Conservation (phyloP, 805 yeast species). For the Naumovozyma baii region DNA sequence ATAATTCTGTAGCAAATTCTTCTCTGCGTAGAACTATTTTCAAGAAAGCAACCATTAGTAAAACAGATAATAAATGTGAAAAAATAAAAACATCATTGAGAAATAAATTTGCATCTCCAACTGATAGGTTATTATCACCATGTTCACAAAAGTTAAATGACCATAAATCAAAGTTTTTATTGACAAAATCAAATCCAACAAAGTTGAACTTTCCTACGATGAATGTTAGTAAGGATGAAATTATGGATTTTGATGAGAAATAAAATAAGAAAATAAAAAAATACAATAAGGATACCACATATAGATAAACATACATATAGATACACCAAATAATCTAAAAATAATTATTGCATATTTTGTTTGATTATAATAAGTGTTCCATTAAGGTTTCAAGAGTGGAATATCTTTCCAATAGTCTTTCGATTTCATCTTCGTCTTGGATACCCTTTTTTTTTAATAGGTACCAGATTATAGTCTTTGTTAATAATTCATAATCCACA, state of each 20-base stretch:
- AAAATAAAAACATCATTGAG: slow-evolving; percentile 3
- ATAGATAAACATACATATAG: background rate
- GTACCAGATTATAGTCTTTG: slow-evolving; percentile 2
- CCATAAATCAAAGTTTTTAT: slow-evolving; percentile 31
- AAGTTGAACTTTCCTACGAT: slow-evolving; percentile 8
- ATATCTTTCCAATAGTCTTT: background rate
- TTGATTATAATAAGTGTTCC: background rate
- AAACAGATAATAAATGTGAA: slow-evolving; percentile 1
- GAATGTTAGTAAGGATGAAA: background rate
- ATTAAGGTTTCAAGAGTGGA: background rate
- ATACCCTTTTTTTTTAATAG: background rate
- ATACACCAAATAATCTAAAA: too few species aligned
- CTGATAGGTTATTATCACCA: slow-evolving; percentile 50
- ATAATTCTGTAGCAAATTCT: background rate
- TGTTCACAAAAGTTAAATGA: slow-evolving; percentile 46
- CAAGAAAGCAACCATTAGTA: slow-evolving; percentile 8
- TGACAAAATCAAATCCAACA: slow-evolving; percentile 13
- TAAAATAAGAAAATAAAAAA: slow-evolving; percentile 1
- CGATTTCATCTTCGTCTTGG: background rate
- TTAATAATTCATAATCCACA: slow-evolving; percentile 1
- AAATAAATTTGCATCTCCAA: slow-evolving; percentile 40
- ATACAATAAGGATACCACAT: background rate
- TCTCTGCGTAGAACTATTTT: slow-evolving; percentile 19
- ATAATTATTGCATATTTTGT: too few species aligned
- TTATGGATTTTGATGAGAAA: slow-evolving; percentile 4